phyloP scores from a whole-genome alignment of 495 filamentous ascomycete genomes.

The Neurospora tetrasperma region DNA sequence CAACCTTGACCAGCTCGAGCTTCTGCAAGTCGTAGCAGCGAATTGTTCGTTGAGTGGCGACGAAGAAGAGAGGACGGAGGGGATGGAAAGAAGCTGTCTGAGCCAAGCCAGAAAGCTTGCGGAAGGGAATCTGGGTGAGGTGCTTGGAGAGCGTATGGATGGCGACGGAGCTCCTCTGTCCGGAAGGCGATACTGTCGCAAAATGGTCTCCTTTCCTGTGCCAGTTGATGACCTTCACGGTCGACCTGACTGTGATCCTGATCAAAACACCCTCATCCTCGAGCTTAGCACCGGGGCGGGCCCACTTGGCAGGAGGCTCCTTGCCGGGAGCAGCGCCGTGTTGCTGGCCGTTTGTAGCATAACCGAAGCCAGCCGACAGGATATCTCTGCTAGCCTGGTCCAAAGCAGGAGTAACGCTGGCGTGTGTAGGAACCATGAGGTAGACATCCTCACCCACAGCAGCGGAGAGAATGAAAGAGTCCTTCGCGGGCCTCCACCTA shows the following conservation, averaged over 20 bases:
- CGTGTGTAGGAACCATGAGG: conserved; percentile 56
- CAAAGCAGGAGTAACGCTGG: conserved; percentile 29
- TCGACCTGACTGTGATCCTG: conserved; percentile 66
- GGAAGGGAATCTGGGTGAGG: conserved; percentile 88
- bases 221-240: conserved; percentile 86
- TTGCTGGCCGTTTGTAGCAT: conserved; percentile 60
- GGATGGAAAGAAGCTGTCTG: conserved; percentile 94
- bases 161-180: conserved; percentile 72
- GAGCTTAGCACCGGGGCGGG: conserved; percentile 61
- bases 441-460: conserved; percentile 77
- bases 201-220: conserved; percentile 93
- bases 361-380: conserved; percentile 81
- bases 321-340: conserved; percentile 55
- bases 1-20: conserved; percentile 79
- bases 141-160: conserved; percentile 96
- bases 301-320: conserved; percentile 69
- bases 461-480: conserved; percentile 69
- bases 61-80: conserved; percentile 82
- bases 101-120: conserved; percentile 70
- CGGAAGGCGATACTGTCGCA: conserved; percentile 73
- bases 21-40: conserved; percentile 84
- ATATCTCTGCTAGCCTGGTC: conserved; percentile 64
- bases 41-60: conserved; percentile 86
- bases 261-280: conserved; percentile 68
- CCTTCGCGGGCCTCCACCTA: conserved; percentile 78